Percentiles rank a stretch among this genome's conserved stretches.
phyloP scores from a whole-genome alignment of 306 rosid genomes.

The Dryas alaskensis region DNA sequence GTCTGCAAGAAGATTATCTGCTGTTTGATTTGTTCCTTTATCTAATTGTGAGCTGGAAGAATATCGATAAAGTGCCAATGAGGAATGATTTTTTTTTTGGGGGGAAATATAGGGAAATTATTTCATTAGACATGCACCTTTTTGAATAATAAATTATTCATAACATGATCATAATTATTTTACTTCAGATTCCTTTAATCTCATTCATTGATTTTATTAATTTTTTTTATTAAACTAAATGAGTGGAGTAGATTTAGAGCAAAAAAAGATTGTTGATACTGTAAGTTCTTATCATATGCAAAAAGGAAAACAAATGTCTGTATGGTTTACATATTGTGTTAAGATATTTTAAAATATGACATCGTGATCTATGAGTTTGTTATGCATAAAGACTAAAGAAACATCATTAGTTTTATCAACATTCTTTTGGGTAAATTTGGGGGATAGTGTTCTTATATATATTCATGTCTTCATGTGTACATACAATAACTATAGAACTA shows the following conservation, averaged over 20 bases:
- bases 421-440: background rate
- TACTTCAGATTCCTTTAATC: background rate
- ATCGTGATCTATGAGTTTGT: background rate
- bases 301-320: background rate
- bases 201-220: background rate
- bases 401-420: background rate
- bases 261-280: background rate
- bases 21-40: slow-evolving; percentile 7
- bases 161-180: background rate
- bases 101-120: background rate
- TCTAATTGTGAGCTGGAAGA: slow-evolving; percentile 8
- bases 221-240: background rate
- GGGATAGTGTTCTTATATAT: background rate
- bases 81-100: background rate
- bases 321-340: background rate
- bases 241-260: background rate
- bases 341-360: background rate
- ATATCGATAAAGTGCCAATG: slow-evolving; percentile 1
- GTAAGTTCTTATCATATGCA: background rate
- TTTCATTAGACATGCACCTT: background rate
- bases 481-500: background rate
- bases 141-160: background rate
- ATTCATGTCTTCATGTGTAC: background rate
- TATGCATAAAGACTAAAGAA: background rate
- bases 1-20: slow-evolving; percentile 11